Conservation (phyloP, 2,329 filamentous ascomycete genomes). For the Fusarium sp. region DNA sequence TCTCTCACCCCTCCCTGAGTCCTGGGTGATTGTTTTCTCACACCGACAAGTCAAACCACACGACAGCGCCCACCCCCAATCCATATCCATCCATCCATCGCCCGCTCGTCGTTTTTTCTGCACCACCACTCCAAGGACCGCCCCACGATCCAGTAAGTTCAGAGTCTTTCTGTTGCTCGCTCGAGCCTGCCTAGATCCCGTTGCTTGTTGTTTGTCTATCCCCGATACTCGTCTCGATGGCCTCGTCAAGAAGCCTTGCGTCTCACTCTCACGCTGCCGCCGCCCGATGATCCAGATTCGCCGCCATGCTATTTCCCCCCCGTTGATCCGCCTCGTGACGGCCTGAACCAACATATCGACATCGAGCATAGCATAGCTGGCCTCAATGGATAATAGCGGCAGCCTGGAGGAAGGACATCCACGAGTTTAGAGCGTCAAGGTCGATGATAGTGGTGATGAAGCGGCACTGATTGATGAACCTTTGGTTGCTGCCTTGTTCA, state of each 20-base stretch:
- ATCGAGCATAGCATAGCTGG: conserved; percentile 33
- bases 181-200: conserved; percentile 19
- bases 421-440: conserved; percentile 6
- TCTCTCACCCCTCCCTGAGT: conserved; percentile 45
- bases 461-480: conserved; percentile 28
- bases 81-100: conserved; percentile 42
- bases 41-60: conserved; percentile 52
- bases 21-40: conserved; percentile 46
- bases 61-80: conserved; percentile 43
- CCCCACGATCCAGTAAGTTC: conserved; percentile 50
- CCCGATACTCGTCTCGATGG: conserved; percentile 39
- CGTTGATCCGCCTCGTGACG: conserved; percentile 41
- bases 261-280: conserved; percentile 38
- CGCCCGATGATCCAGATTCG: conserved; percentile 31
- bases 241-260: conserved; percentile 32
- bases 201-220: conserved; percentile 26
- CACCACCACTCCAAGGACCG: conserved; percentile 50
- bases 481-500: conserved; percentile 44
- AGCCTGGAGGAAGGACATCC: conserved; percentile 33
- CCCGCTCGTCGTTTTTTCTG: conserved; percentile 50
- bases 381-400: conserved; percentile 29
- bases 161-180: conserved; percentile 32
- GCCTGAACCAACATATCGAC: conserved; percentile 32
- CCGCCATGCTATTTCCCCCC: conserved; percentile 33
- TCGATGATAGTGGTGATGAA: conserved; percentile 22